Base-by-base conservation (phyloP, 768 basidiomycete genomes). In the Rhizopogon vesiculosus region DNA sequence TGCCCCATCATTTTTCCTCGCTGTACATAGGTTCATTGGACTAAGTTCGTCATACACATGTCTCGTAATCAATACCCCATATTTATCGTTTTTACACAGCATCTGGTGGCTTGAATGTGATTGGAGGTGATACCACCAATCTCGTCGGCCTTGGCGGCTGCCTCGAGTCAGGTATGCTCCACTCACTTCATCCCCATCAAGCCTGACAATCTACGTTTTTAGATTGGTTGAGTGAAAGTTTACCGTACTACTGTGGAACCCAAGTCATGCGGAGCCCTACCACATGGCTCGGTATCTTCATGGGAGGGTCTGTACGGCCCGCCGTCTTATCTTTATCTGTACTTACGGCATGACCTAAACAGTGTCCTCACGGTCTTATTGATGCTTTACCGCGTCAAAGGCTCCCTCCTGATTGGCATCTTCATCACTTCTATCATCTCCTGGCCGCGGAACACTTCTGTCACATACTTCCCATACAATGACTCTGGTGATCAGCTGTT, bases 211-310 rank as follows among this genome's bases (percentile, higher is more conserved):
- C 6, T 41, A 42, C 18, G 4, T 50, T 53, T 18, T 53, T 59
- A 70, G 78, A 88, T 63, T 81, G 76, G 64, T 35, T 78, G 49
- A 67, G 67, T 48, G 57, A 66, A 0, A 67, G 71, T 45, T 71
- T 91, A 29, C 76, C 82, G 5, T 63, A 77, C 51, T 91, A 81
- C 71, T 94, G 92, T 61, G 73, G 71, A 3, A 66, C 74, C 13
- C 82, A 80, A 41, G 85, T 90, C 3, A 72, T 94, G 28, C 84
- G 80, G 40, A 85, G 73, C 59, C 89, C 91, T 1, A 89, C 86
- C 9, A 84, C 90, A 75, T 94, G 92, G 92, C 72, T 93, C n/a
- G 92, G 92, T 38, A 81, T 93, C 54, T 90, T 91, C 68, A 73
- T 84, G 6, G 92, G 92, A 60, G 91, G 91, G 85, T 87, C 64